A percentile compares a stretch with the other conserved stretches of the same genome.
These are phyloP conservation scores for Verticillium tricorpus DNA, from an alignment of 2,329 filamentous ascomycete species.

Conservation along the genomic window DNA sequence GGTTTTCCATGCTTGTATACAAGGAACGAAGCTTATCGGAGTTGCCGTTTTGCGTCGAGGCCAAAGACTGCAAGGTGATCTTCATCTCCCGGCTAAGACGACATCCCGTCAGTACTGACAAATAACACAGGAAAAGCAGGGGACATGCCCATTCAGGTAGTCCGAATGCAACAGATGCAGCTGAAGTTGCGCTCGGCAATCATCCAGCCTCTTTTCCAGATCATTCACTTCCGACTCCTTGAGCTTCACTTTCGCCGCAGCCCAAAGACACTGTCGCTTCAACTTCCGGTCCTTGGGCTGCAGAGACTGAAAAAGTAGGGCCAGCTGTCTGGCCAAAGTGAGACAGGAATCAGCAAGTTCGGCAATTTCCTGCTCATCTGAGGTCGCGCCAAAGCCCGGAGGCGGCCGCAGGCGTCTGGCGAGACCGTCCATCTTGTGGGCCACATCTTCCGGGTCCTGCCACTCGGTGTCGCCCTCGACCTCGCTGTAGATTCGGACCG, in stretches of 20 bases:
- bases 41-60: neutral
- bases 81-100: neutral
- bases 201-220: constrained; percentile 7
- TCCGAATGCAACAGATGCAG: constrained; percentile 4
- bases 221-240: constrained; percentile 7
- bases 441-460: constrained; percentile 4
- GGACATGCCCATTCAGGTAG: neutral
- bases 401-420: neutral
- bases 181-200: constrained; percentile 9
- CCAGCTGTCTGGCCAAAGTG: constrained; percentile 2
- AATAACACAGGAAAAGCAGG: no score
- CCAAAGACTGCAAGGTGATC: neutral
- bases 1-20: neutral
- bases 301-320: constrained; percentile 5
- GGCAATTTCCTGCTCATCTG: constrained; percentile 7
- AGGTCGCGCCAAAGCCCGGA: neutral
- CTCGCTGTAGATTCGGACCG: constrained; percentile 40
- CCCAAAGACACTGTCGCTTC: constrained; percentile 9
- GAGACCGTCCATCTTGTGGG: neutral
- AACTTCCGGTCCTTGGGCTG: constrained; percentile 9
- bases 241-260: constrained; percentile 6
- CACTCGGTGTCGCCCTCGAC: constrained; percentile 34
- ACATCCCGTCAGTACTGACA: neutral
- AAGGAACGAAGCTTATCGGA: neutral
- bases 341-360: constrained; percentile 7